Conservation (phyloP, 192 early-diverging fungal species). For the Chytriomyces sp. region DNA sequence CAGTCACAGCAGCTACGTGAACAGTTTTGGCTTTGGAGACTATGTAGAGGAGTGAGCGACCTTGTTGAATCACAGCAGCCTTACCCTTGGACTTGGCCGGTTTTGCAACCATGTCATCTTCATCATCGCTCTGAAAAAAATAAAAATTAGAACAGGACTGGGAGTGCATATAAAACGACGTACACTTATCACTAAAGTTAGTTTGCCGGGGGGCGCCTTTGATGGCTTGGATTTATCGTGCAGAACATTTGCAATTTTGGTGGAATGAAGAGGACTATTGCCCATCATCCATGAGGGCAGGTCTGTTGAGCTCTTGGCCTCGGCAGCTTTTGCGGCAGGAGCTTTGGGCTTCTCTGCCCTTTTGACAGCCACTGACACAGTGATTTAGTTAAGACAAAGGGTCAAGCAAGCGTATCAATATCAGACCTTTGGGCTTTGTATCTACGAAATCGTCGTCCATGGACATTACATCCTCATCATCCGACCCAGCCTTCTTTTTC, state of each 20-base stretch:
- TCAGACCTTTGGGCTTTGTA: slow-evolving; percentile 22
- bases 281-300: slow-evolving; percentile 27
- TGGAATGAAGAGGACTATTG: neutral
- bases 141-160: neutral
- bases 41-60: too few relatives aligned
- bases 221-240: neutral
- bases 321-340: slow-evolving; percentile 17
- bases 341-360: slow-evolving; percentile 20
- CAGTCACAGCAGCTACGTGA: too few relatives aligned
- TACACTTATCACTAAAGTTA: slow-evolving; percentile 19
- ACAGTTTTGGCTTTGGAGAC: too few relatives aligned
- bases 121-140: neutral
- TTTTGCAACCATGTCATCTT: neutral
- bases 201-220: neutral
- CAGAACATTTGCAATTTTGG: neutral
- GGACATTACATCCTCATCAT: neutral
- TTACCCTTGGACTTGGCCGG: neutral
- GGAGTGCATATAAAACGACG: neutral
- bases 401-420: neutral
- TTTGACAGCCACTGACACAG: neutral
- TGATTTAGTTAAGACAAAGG: neutral
- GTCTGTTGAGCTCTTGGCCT: neutral
- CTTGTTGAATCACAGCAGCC: too few relatives aligned
- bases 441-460: slow-evolving; percentile 10
- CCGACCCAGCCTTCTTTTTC: slow-evolving; percentile 1